Evolutionary conservation across 106 monocot species (phyloP).

Genomic region (Allium cepa): DNA sequence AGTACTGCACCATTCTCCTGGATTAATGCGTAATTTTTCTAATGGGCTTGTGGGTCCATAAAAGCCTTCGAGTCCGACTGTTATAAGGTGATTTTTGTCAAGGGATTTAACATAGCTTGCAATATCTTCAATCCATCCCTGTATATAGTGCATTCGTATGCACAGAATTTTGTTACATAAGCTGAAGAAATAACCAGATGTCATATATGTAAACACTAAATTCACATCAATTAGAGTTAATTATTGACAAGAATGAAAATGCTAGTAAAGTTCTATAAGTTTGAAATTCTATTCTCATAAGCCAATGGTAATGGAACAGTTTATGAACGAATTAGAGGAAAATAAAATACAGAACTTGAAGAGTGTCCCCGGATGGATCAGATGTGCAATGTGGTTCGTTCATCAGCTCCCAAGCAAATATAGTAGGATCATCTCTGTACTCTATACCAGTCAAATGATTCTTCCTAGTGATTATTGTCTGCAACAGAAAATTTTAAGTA

Average conservation of each 20-base stretch:
- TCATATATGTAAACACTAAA: no score
- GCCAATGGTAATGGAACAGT: no score
- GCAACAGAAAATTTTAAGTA: conserved; percentile 3
- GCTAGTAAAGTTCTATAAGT: no score
- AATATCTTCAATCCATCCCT: conserved; percentile 97
- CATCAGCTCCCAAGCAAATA: conserved; percentile 97
- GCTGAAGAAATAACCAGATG: no score
- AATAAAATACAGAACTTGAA: conserved; percentile 44
- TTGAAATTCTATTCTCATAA: no score
- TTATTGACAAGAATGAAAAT: no score
- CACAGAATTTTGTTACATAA: no score
- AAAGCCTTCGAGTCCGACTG: conserved; percentile 84
- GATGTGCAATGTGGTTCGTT: conserved; percentile 79
- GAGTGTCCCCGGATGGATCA: conserved; percentile 75
- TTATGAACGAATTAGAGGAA: no score
- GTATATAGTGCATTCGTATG: conserved; percentile 2
- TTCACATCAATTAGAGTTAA: no score
- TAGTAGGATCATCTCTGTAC: conserved; percentile 92
- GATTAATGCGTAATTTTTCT: conserved; percentile 57
- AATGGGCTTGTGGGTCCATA: conserved; percentile 58
- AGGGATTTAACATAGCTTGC: conserved; percentile 59
- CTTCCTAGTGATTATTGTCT: conserved; percentile 82
- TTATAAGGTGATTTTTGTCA: conserved; percentile 79
- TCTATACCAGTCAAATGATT: conserved; percentile 83
- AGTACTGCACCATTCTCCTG: conserved; percentile 43